These are phyloP conservation scores for Sporothrix brunneoviolacea DNA, from an alignment of 2,329 filamentous ascomycete species.

Conservation along the genomic window DNA sequence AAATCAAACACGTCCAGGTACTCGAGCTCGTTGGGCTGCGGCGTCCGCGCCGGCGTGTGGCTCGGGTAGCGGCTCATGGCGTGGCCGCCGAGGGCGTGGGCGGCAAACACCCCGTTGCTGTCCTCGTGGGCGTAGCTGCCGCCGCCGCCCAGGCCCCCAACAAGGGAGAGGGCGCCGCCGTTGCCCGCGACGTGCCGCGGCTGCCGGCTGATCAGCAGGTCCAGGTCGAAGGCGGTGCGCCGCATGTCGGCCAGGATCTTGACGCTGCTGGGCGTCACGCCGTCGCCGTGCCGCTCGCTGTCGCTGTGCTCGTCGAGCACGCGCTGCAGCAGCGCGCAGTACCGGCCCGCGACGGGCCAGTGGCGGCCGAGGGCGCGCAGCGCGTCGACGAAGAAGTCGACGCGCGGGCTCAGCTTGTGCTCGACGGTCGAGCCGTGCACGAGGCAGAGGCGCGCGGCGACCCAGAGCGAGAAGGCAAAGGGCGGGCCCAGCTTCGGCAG, in stretches of 20 bases:
- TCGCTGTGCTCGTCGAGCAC: constrained; percentile 83
- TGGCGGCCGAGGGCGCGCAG: constrained; percentile 72
- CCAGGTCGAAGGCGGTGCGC: constrained; percentile 80
- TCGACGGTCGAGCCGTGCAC: constrained; percentile 89
- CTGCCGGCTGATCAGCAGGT: constrained; percentile 81
- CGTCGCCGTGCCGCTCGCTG: constrained; percentile 65
- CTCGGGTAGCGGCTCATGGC: constrained; percentile 41
- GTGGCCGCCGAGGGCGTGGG: constrained; percentile 19
- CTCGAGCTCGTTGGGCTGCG: constrained; percentile 75
- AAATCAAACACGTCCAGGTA: constrained; percentile 92
- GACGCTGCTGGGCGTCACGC: constrained; percentile 73
- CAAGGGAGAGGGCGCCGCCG: constrained; percentile 8
- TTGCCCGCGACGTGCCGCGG: constrained; percentile 42
- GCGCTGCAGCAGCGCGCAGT: constrained; percentile 70
- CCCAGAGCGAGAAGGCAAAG: constrained; percentile 90
- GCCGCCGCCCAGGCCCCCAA: constrained; percentile 9
- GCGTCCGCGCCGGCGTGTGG: constrained; percentile 57
- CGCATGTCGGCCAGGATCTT: constrained; percentile 89
- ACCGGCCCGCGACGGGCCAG: constrained; percentile 81
- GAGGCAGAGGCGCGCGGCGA: constrained; percentile 76
- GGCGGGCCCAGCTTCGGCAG: constrained; percentile 78
- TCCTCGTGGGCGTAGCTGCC: no score
- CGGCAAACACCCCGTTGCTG: no score
- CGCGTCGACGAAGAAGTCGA: constrained; percentile 75
- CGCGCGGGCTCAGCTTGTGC: constrained; percentile 71